Conservation (phyloP, 257 asterid species). For the Eustoma russellianum region DNA sequence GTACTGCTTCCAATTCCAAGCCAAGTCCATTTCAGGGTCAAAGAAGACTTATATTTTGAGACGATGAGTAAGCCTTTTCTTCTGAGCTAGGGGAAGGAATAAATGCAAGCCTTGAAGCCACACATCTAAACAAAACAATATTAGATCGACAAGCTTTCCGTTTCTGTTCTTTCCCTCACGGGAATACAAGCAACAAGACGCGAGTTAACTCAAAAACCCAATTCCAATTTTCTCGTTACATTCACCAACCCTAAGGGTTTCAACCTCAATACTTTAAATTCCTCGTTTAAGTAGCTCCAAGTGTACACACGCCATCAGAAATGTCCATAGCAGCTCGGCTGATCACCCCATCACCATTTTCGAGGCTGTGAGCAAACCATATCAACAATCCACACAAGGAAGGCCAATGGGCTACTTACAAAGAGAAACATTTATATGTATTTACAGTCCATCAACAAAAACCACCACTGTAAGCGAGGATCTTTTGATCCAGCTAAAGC, state of each 20-base stretch:
- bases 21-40: too few relatives aligned
- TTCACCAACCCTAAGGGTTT: slow-evolving; percentile 9
- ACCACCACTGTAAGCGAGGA: slow-evolving; percentile 28
- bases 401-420: background rate
- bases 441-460: slow-evolving; percentile 49
- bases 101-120: too few relatives aligned
- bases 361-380: background rate
- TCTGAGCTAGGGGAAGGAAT: too few relatives aligned
- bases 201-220: slow-evolving; percentile 6
- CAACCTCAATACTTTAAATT: slow-evolving; percentile 2
- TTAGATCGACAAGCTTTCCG: too few relatives aligned
- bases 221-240: slow-evolving; percentile 15
- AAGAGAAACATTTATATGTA: slow-evolving; percentile 36
- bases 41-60: too few relatives aligned
- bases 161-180: too few relatives aligned
- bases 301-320: slow-evolving; percentile 2
- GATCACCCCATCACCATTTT: slow-evolving; percentile 18
- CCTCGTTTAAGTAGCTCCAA: too few relatives aligned
- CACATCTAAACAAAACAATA: too few relatives aligned
- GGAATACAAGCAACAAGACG: background rate
- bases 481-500: slow-evolving; percentile 36
- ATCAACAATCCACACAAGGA: slow-evolving; percentile 19
- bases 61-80: too few relatives aligned
- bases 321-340: slow-evolving; percentile 14
- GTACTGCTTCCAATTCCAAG: too few relatives aligned